Base-by-base conservation (phyloP, 1,284 basidiomycete genomes). In the Apiotrichum brassicae region DNA sequence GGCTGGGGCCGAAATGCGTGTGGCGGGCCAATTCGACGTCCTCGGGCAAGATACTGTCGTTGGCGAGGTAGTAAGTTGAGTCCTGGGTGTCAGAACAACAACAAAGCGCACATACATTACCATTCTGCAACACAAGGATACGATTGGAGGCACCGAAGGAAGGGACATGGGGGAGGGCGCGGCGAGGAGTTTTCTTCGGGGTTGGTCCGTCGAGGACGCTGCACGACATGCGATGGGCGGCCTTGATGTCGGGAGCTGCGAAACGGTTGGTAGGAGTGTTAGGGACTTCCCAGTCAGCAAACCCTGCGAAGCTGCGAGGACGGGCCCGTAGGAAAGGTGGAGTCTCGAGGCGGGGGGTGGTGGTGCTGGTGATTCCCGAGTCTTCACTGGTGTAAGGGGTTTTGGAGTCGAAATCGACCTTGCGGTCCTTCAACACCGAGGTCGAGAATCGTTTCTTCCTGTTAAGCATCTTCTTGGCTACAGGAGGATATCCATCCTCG, bases 21-120 rank as follows among this genome's bases (percentile, higher is more conserved):
- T 19, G 40, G 11, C 13, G 9, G 18, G 7, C 2, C 18, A 5
- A 16, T 7, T 19, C 25, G n/a, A 4, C 13, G 12, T 30, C 40
- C 4, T 20, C 28, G 5, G 2, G 16, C n/a, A 25, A 6, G 25
- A 28, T 3, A n/a, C 26, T 35, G 7, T 52, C 50, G 37, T 47
- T 48, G 24, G 50, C 41, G 6, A 52, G 33, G 36, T 33, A 52
- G 46, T 52, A 52, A n/a, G 44, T 52, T 14, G 50, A 43, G 7
- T 46, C 50, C 50, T 46, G 28, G 14, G 28, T 30, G 28, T 30
- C 28, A 35, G 20, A 12, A 18, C 26, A 13, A 16, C 1, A 19
- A 12, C 19, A 24, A 34, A 20, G 13, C 32, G 6, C 14, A 47
- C 35, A 23, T 28, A 51, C 49, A 20, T 46, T 39, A 12, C 23